A percentile compares a stretch with the other conserved stretches of the same genome.
phyloP scores from a whole-genome alignment of 2,329 filamentous ascomycete species.

The Colletotrichum chlorophyti region DNA sequence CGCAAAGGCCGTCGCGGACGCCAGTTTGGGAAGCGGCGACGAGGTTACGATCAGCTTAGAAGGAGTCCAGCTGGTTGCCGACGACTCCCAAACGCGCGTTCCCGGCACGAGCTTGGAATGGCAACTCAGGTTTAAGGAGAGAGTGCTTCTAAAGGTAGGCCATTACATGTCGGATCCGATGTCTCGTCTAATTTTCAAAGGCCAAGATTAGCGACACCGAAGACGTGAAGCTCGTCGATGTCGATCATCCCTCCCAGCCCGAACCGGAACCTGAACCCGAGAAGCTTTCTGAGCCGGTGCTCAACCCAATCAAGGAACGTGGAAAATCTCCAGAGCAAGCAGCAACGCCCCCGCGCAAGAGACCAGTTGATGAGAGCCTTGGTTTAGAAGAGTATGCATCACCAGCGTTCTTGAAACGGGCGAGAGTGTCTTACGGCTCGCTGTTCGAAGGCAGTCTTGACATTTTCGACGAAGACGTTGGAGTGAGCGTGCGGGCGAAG shows the following conservation, averaged over 20 bases:
- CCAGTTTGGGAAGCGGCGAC: conserved; percentile 79
- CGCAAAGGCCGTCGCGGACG: conserved; percentile 72
- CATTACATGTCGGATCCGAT: conserved; percentile 1
- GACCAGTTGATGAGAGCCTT: conserved; percentile 40
- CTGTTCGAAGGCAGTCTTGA: conserved; percentile 70
- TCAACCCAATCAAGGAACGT: conserved; percentile 31
- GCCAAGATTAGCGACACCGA: conserved; percentile 54
- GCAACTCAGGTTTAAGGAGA: conserved; percentile 62
- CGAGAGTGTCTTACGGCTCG: conserved; percentile 72
- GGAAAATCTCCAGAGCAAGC: conserved; percentile 23
- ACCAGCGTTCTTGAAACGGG: conserved; percentile 79
- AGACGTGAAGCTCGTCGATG: conserved; percentile 56
- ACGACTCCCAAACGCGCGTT: conserved; percentile 53
- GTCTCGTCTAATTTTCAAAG: conserved; percentile 38
- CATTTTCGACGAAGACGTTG: conserved; percentile 74
- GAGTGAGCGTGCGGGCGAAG: conserved; percentile 64
- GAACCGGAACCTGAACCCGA: conserved; percentile 28
- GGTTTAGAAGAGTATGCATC: conserved; percentile 70
- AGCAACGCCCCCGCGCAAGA: conserved; percentile 34
- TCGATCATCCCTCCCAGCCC: conserved; percentile 52
- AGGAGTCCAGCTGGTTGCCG: conserved; percentile 70
- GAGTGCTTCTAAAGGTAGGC: conserved; percentile 54
- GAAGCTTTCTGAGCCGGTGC: conserved; percentile 13
- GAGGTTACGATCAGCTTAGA: conserved; percentile 72
- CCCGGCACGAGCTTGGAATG: conserved; percentile 62